These are phyloP conservation scores for Colletotrichum filicis DNA, from an alignment of 2,329 filamentous ascomycete genomes.

Conservation along the genomic window DNA sequence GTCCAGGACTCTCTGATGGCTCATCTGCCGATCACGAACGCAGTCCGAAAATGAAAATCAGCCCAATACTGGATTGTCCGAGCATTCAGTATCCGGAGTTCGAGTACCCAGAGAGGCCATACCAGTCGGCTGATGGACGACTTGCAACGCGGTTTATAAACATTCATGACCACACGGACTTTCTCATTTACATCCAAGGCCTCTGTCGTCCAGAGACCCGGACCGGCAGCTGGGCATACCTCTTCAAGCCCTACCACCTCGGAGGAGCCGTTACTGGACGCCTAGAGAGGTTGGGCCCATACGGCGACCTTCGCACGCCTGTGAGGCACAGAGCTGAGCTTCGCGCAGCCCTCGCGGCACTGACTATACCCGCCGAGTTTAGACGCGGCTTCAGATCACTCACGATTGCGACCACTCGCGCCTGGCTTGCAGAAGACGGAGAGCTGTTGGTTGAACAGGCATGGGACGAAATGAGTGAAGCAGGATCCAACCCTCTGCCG, in stretches of 20 bases:
- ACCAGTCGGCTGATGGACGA: background rate
- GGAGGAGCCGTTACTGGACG: background rate
- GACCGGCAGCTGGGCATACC: background rate
- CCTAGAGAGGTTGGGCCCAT: background rate
- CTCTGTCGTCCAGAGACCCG: background rate
- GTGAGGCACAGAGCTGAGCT: background rate
- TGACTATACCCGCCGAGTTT: background rate
- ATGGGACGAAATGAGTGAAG: background rate
- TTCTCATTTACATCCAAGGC: background rate
- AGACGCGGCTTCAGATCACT: background rate
- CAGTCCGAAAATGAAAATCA: no score
- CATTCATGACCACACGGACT: background rate
- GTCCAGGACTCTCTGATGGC: background rate
- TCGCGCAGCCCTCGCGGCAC: background rate
- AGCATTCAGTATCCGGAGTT: background rate
- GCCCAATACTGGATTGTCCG: background rate
- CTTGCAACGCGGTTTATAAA: background rate
- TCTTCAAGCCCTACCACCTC: background rate
- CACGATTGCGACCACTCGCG: background rate
- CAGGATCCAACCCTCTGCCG: no score
- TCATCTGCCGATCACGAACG: background rate
- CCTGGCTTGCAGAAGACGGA: background rate
- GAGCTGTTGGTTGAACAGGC: background rate
- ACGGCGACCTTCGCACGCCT: background rate
- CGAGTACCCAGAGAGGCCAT: background rate